phyloP scores from a whole-genome alignment of 2,329 filamentous ascomycete species.

The Myriosclerotinia scirpicola region DNA sequence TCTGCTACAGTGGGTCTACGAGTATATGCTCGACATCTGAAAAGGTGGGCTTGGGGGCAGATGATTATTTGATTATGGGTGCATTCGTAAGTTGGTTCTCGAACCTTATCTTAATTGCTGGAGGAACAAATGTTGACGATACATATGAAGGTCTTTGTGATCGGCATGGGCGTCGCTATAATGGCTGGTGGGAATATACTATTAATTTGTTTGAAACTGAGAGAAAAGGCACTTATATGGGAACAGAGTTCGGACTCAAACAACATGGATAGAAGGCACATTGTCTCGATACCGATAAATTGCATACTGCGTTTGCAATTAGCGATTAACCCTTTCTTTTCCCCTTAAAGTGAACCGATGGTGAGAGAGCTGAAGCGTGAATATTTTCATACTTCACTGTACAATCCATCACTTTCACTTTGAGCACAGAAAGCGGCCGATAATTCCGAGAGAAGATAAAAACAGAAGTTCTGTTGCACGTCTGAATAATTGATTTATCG shows the following conservation, averaged over 20 bases:
- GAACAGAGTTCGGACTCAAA: conserved; percentile 15
- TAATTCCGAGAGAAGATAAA: not conserved
- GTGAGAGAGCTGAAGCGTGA: not conserved
- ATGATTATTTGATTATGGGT: conserved; percentile 22
- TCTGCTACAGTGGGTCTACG: conserved; percentile 1
- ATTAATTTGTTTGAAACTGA: not conserved
- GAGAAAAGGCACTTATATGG: not conserved
- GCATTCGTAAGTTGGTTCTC: conserved; percentile 5
- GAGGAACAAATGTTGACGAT: not conserved
- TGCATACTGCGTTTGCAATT: conserved; percentile 23
- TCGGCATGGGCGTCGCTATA: conserved; percentile 19
- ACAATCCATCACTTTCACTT: not conserved
- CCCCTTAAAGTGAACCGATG: not conserved
- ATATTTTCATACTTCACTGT: not conserved
- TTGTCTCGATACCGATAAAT: conserved; percentile 9
- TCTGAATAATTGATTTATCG: not conserved
- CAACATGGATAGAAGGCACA: conserved; percentile 21
- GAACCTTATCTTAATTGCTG: not conserved
- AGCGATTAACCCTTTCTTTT: not conserved
- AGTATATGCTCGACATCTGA: conserved; percentile 9
- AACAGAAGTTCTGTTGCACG: not conserved
- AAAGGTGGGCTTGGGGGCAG: conserved; percentile 15
- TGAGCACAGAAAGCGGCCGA: not conserved
- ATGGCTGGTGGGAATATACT: conserved; percentile 2
- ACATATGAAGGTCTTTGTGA: conserved; percentile 7